These are phyloP conservation scores for Carpinus viminea DNA, from an alignment of 306 rosid genomes.

Conservation along the genomic window DNA sequence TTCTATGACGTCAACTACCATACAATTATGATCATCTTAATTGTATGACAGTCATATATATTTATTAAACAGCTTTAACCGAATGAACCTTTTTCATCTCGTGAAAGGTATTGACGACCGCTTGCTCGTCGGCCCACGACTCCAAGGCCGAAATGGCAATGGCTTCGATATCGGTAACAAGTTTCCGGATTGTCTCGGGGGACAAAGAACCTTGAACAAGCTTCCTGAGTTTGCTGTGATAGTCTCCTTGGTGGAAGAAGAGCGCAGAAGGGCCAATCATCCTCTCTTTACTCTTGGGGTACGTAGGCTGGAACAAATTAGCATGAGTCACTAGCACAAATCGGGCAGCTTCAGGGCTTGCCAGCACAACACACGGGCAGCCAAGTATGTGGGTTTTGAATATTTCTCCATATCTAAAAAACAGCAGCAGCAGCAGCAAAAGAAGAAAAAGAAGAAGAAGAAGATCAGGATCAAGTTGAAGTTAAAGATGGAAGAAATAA, in stretches of 20 bases:
- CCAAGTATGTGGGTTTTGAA: slow-evolving; percentile 78
- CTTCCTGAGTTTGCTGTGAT: slow-evolving; percentile 63
- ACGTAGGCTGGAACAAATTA: slow-evolving; percentile 80
- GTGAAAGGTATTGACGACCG: slow-evolving; percentile 44
- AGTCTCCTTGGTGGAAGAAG: slow-evolving; percentile 84
- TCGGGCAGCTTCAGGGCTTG: slow-evolving; percentile 78
- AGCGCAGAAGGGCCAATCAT: slow-evolving; percentile 87
- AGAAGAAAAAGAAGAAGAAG: neutral
- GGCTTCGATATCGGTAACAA: slow-evolving; percentile 48
- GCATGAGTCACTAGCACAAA: slow-evolving; percentile 81
- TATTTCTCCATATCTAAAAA: slow-evolving; percentile 74
- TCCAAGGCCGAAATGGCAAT: slow-evolving; percentile 56
- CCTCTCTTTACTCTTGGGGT: slow-evolving; percentile 87
- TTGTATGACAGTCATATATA: too few species aligned
- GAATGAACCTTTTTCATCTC: slow-evolving; percentile 76
- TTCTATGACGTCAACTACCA: too few species aligned
- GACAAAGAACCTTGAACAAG: slow-evolving; percentile 66
- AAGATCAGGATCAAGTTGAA: too few species aligned
- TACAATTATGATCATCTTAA: too few species aligned
- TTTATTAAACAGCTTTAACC: too few species aligned
- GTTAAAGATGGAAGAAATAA: too few species aligned
- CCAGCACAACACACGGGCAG: slow-evolving; percentile 81
- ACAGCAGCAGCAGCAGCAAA: neutral
- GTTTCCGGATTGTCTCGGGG: slow-evolving; percentile 48
- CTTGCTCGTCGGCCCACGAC: slow-evolving; percentile 54